phyloP scores from a whole-genome alignment of 2,329 filamentous ascomycete species.

The Bipolaris cookei region DNA sequence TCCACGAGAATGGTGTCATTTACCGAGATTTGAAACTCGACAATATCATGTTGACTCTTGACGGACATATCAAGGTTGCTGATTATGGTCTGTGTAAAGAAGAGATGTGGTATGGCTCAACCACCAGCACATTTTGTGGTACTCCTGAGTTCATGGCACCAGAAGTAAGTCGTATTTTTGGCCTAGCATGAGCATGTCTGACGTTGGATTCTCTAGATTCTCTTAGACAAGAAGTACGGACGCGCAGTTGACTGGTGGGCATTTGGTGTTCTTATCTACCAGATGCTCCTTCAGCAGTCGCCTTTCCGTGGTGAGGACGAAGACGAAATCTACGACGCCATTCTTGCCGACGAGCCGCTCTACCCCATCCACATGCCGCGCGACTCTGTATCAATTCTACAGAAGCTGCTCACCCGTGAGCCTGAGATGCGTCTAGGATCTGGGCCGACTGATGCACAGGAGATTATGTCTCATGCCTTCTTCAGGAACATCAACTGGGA shows the following conservation, averaged over 20 bases:
- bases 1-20: constrained; percentile 98
- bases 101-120: constrained; percentile 99
- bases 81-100: constrained; percentile 99
- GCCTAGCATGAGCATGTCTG: background rate
- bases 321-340: constrained; percentile 98
- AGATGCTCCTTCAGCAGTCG: constrained; percentile 98
- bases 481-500: constrained; percentile 99
- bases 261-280: constrained; percentile 97
- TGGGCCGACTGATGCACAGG: constrained; percentile 94
- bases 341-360: constrained; percentile 93
- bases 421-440: constrained; percentile 91
- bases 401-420: constrained; percentile 95
- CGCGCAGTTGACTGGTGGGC: constrained; percentile 99
- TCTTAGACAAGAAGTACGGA: constrained; percentile 97
- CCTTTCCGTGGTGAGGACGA: constrained; percentile 99
- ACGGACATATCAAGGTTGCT: constrained; percentile 97
- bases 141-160: constrained; percentile 99
- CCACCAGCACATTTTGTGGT: constrained; percentile 96
- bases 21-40: constrained; percentile 84
- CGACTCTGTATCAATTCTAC: constrained; percentile 95
- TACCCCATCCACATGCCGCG: constrained; percentile 99
- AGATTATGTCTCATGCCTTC: constrained; percentile 98
- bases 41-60: constrained; percentile 90
- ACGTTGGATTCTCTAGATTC: constrained; percentile 64
- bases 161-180: constrained; percentile 67